phyloP scores from a whole-genome alignment of 495 filamentous ascomycete species.

The Aspergillus carlsbadensis region DNA sequence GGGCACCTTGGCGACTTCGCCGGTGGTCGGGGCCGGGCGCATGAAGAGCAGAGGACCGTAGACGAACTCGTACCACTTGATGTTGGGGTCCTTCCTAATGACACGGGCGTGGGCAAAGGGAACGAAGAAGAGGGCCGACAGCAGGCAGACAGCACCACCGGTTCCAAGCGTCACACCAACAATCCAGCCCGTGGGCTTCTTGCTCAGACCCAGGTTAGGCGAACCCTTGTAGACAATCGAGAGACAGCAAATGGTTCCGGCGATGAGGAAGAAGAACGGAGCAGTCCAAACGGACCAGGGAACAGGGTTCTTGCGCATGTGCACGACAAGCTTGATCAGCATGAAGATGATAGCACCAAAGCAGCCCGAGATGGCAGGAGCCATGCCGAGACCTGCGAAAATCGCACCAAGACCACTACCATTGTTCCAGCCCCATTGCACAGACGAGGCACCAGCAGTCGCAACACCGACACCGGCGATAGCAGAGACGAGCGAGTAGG shows the following conservation, averaged over 20 bases:
- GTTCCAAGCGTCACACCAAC: slow-evolving; percentile 55
- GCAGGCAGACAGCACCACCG: slow-evolving; percentile 48
- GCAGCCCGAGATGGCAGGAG: slow-evolving; percentile 54
- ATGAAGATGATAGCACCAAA: slow-evolving; percentile 60
- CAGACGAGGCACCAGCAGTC: slow-evolving; percentile 53
- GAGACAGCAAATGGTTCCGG: slow-evolving; percentile 55
- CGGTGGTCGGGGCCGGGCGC: slow-evolving; percentile 39
- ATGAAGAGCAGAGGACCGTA: slow-evolving; percentile 52
- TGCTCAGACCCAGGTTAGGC: slow-evolving; percentile 51
- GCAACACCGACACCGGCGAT: slow-evolving; percentile 63
- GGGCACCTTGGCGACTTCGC: slow-evolving; percentile 48
- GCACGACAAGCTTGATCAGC: slow-evolving; percentile 59
- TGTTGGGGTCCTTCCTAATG: slow-evolving; percentile 51
- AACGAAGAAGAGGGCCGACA: slow-evolving; percentile 59
- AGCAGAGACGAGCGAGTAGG: slow-evolving; percentile 62
- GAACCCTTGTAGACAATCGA: slow-evolving; percentile 67
- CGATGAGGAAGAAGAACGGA: slow-evolving; percentile 59
- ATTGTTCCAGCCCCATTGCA: slow-evolving; percentile 63
- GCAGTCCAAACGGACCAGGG: slow-evolving; percentile 57
- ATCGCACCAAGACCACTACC: slow-evolving; percentile 60
- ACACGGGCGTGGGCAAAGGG: slow-evolving; percentile 55
- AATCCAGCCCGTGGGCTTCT: slow-evolving; percentile 57
- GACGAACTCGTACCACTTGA: slow-evolving; percentile 55
- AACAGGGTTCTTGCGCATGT: slow-evolving; percentile 55
- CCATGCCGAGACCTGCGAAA: slow-evolving; percentile 61